Evolutionary conservation across 768 basidiomycete species (phyloP), one percentile per base, ranked within the genome.

Genomic region (Leccinum arenicola): DNA sequence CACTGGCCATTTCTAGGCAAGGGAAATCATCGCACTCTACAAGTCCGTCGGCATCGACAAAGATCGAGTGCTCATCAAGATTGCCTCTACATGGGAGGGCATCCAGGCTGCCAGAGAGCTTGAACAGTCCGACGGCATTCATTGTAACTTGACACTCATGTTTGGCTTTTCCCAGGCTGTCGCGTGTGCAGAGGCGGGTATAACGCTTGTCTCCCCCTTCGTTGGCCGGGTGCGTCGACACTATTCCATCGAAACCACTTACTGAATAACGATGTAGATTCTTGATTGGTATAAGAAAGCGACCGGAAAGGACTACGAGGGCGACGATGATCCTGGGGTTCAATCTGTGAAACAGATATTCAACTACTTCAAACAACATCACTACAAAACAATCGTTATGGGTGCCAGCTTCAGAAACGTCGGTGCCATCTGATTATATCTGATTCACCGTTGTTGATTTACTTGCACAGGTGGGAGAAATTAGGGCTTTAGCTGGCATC

Each of bases 321-420:
- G 91, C 57, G 92, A 93, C 64, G 84, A 88, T 49, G 95, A 98
- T 77, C 95, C 95, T 3, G 95, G 96, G 80, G 96, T 98, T 66
- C 79, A 89, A 73, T 93, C 91, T 15, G 95, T 98, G 57, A 88
- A 92, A 82, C 89, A 84, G 76, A 96, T 98, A 79, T 98, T 87
- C 86, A 93, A 95, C 82, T 98, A 93, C 78, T 98, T 97, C 85
- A 98, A 97, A 81, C 93, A 95, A 74, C 88, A 97, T 78, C 81
- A 80, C 54, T 98, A 98, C 84, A 91, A 94, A 71, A 98, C 96
- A 62, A 97, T 98, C 74, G 93, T 98, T 72, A 97, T 98, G 95
- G 95, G 95, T 68, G 96, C 96, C 54, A 96, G 93, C 25, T 97
- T 98, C 93, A 88, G 95, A 69, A 98, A 97, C 80, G 88, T 94